Conservation (phyloP, 1,139 yeast species). For the Debaryomyces psychrophilus region DNA sequence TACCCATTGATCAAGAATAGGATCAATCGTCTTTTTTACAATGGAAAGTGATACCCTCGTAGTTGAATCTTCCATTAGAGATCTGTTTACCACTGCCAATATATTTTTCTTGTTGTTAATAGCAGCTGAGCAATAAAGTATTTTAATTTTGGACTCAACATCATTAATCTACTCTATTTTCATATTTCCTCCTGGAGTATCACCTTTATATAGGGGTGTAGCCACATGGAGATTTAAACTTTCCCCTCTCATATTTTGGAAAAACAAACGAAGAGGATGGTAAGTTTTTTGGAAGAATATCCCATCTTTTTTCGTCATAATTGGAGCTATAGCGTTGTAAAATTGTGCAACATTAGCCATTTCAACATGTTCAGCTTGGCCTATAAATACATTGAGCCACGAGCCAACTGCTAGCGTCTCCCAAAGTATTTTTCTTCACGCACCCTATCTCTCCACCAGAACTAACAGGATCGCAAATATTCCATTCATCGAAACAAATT, state of each 20-base stretch:
- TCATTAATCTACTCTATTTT: slow-evolving; percentile 15
- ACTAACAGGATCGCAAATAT: slow-evolving; percentile 37
- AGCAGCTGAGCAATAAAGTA: slow-evolving; percentile 27
- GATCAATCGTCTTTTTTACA: slow-evolving; percentile 16
- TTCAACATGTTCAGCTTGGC: slow-evolving; percentile 31
- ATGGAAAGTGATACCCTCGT: slow-evolving; percentile 21
- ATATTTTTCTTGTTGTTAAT: slow-evolving; percentile 19
- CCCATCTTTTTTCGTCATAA: slow-evolving; percentile 28
- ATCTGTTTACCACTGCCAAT: slow-evolving; percentile 31
- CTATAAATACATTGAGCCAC: slow-evolving; percentile 35
- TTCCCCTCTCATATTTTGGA: slow-evolving; percentile 33
- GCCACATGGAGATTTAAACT: slow-evolving; percentile 30
- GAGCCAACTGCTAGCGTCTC: slow-evolving; percentile 38
- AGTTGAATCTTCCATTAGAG: slow-evolving; percentile 22
- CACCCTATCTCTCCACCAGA: slow-evolving; percentile 34
- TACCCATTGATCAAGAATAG: slow-evolving; percentile 17
- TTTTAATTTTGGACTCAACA: slow-evolving; percentile 23
- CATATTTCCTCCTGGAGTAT: slow-evolving; percentile 18
- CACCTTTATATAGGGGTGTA: slow-evolving; percentile 27
- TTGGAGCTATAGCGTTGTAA: slow-evolving; percentile 38
- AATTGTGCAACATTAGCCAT: slow-evolving; percentile 38
- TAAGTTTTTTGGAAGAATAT: slow-evolving; percentile 32
- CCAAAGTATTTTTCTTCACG: slow-evolving; percentile 31
- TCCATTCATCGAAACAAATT: slow-evolving; percentile 40
- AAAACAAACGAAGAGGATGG: slow-evolving; percentile 28